A percentile compares a stretch with the other conserved stretches of the same genome.
Conservation (phyloP, 2,329 filamentous ascomycete genomes). For the Apiospora koreana region DNA sequence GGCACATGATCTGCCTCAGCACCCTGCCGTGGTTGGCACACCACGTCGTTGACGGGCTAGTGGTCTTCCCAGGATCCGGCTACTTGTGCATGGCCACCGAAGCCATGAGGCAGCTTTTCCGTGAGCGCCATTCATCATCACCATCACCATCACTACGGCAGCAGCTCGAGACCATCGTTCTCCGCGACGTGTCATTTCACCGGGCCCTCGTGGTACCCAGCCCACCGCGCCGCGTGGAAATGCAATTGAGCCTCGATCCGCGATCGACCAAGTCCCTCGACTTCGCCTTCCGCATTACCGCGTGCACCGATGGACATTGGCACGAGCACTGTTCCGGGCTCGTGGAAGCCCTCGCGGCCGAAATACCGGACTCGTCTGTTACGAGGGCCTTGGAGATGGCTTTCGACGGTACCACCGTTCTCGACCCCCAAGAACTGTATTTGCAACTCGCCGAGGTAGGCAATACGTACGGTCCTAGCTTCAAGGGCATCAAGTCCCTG, state of each 20-base stretch:
- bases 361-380: too few species aligned
- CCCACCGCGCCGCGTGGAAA: not conserved
- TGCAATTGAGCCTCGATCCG: not conserved
- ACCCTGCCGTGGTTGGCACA: conserved; percentile 11
- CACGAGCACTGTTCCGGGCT: too few species aligned
- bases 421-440: not conserved
- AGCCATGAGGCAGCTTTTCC: conserved; percentile 14
- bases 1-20: not conserved
- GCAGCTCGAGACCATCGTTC: conserved; percentile 7
- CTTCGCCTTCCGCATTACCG: too few species aligned
- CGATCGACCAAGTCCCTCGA: not conserved
- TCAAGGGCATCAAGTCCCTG: not conserved
- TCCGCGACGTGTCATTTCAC: conserved; percentile 11
- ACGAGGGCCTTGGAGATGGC: too few species aligned
- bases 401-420: too few species aligned
- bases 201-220: conserved; percentile 10
- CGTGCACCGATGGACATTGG: too few species aligned
- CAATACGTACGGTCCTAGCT: conserved; percentile 13
- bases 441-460: not conserved
- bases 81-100: conserved; percentile 14
- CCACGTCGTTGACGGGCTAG: conserved; percentile 4
- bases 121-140: not conserved
- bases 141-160: too few species aligned
- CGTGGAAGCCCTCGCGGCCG: too few species aligned
- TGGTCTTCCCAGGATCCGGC: conserved; percentile 10